Conservation (phyloP, 768 basidiomycete species). For the Mycena polygramma region DNA sequence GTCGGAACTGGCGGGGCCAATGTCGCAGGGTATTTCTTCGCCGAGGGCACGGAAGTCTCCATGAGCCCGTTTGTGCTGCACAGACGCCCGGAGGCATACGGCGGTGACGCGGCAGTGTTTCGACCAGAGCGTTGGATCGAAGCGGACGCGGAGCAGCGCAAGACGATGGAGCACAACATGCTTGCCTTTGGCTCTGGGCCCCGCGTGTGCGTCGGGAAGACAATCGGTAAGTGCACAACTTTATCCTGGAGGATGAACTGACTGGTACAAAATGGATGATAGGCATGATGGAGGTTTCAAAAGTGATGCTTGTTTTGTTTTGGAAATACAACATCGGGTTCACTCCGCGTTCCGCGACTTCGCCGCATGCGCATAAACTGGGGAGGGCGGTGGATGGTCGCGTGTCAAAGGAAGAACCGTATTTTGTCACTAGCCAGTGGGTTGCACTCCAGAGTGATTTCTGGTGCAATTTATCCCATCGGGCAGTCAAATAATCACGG, state of each 20-base stretch:
- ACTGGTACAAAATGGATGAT: not conserved
- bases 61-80: constrained; percentile 32
- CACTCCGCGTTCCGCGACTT: constrained; percentile 21
- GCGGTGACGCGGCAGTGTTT: constrained; percentile 20
- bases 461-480: constrained; percentile 23
- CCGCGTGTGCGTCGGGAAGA: constrained; percentile 23
- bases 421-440: constrained; percentile 29
- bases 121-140: constrained; percentile 29
- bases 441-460: constrained; percentile 29
- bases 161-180: constrained; percentile 25
- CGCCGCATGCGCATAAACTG: constrained; percentile 6
- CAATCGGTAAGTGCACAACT: constrained; percentile 12
- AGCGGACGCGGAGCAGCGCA: constrained; percentile 15
- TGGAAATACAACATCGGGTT: constrained; percentile 21
- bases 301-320: constrained; percentile 20
- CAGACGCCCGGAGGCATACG: constrained; percentile 16
- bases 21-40: constrained; percentile 11
- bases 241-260: not conserved
- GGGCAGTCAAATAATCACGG: not conserved
- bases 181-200: constrained; percentile 28
- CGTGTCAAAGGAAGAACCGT: constrained; percentile 6
- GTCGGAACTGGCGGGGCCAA: constrained; percentile 5
- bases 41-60: constrained; percentile 24
- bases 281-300: constrained; percentile 30
- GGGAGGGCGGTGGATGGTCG: constrained; percentile 25